Base-by-base conservation (phyloP, 768 basidiomycete species). In the Lactifluus pinguis region DNA sequence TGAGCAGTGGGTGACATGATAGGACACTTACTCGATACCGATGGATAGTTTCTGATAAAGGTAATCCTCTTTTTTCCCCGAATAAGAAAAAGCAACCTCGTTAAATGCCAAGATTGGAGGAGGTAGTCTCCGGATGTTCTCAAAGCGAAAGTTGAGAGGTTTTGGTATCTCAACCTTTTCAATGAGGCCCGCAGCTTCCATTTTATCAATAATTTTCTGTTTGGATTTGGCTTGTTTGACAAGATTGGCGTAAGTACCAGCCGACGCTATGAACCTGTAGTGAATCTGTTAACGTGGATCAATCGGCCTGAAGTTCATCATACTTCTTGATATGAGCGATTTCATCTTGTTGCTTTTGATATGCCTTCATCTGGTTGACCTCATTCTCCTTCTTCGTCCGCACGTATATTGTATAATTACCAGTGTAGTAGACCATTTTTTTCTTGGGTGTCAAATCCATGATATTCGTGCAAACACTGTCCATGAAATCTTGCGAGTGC, bases 181-280 rank as follows among this genome's bases (percentile, higher is more conserved):
- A 70, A 99, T 81, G 47, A 99, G 80, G 64, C 95, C 95, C 14
- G 95, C 95, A 30, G 95, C 95, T 79, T 99, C 97, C 95, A 99
- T 99, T 83, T 99, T 99, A 80, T 99, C 95, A 75, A 99, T 95
- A 65, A 99, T 98, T 83, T 99, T 99, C 75, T 99, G 95, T 74
- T 99, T 99, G 53, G 95, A 98, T 77, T 99, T 98, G 67, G 95
- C 95, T 75, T 99, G 95, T 70, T 87, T 92, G 69, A 99, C 95
- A 66, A 99, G 83, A 74, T 99, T 99, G 67, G 95, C 97, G 72
- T 98, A 99, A 39, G 95, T 99, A 83, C 95, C 95, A 39, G 95
- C 95, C n/a, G 92, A 95, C 7, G 97, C 92, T 67, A 98, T 98
- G 82, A 98, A 98, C 70, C 93, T 87, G 36, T 19, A 32, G 41